Evolutionary conservation across 2,329 filamentous ascomycete genomes (phyloP).

Genomic region (Paramyrothecium sp.): DNA sequence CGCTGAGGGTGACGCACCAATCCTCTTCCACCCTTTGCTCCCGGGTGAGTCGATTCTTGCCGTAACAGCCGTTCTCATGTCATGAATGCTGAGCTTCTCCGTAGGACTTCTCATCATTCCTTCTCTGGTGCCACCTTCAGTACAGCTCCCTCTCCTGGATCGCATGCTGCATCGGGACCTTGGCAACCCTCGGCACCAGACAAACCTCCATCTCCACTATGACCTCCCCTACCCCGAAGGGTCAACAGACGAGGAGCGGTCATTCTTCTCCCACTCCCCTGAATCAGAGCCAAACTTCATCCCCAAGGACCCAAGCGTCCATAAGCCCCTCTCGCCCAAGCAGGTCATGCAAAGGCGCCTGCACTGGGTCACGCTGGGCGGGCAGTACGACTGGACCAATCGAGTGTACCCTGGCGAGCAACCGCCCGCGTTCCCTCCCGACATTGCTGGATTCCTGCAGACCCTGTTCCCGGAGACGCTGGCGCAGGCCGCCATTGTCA

Average conservation of each 20-base stretch:
- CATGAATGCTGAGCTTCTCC: background rate
- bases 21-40: slow-evolving; percentile 65
- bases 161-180: slow-evolving; percentile 77
- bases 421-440: slow-evolving; percentile 71
- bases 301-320: slow-evolving; percentile 71
- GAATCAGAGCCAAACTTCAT: slow-evolving; percentile 52
- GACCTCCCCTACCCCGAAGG: slow-evolving; percentile 57
- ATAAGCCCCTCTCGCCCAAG: slow-evolving; percentile 68
- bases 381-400: slow-evolving; percentile 94
- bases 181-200: slow-evolving; percentile 70
- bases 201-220: slow-evolving; percentile 88
- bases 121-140: slow-evolving; percentile 63
- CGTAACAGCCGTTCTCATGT: background rate
- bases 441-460: slow-evolving; percentile 68
- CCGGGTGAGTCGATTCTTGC: slow-evolving; percentile 54
- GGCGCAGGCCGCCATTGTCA: slow-evolving; percentile 89
- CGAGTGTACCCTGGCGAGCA: slow-evolving; percentile 72
- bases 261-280: slow-evolving; percentile 54
- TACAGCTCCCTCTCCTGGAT: slow-evolving; percentile 70
- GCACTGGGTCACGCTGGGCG: slow-evolving; percentile 92
- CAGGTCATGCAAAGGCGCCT: slow-evolving; percentile 77
- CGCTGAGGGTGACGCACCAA: slow-evolving; percentile 36
- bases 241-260: slow-evolving; percentile 25
- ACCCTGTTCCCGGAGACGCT: slow-evolving; percentile 72
- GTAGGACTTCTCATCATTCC: slow-evolving; percentile 79